These are phyloP conservation scores for Clavulina sp. DNA, from an alignment of 768 basidiomycete genomes.

Conservation along the genomic window DNA sequence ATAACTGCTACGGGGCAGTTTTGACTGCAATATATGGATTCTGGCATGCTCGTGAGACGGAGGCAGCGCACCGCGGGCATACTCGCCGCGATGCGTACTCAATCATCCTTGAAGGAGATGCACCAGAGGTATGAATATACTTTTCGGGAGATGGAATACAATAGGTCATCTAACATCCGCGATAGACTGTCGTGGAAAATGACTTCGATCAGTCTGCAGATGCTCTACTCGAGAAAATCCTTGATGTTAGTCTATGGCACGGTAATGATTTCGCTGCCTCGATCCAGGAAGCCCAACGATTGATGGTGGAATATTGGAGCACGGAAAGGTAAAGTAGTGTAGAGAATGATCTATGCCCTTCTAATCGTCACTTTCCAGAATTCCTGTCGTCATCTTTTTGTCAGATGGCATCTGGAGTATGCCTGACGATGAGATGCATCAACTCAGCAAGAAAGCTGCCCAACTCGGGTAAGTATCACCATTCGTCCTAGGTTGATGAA, in stretches of 20 bases:
- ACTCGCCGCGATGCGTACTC: constrained; percentile 37
- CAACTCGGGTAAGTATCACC: constrained; percentile 27
- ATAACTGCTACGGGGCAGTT: constrained; percentile 42
- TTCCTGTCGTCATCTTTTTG: constrained; percentile 39
- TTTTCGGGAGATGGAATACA: constrained; percentile 10
- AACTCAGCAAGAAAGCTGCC: constrained; percentile 22
- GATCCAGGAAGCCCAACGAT: constrained; percentile 18
- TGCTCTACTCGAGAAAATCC: constrained; percentile 24
- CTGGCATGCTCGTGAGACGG: constrained; percentile 33
- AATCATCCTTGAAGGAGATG: too few relatives aligned
- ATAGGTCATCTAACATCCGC: too few relatives aligned
- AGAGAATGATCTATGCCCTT: too few relatives aligned
- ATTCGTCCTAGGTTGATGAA: constrained; percentile 31
- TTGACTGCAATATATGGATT: constrained; percentile 37
- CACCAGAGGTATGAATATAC: too few relatives aligned
- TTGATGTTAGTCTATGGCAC: constrained; percentile 17
- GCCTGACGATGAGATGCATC: constrained; percentile 31
- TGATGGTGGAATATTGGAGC: constrained; percentile 35
- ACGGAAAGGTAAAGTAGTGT: too few relatives aligned
- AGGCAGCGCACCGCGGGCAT: constrained; percentile 16
- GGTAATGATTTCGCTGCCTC: constrained; percentile 32
- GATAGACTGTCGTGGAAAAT: constrained; percentile 20
- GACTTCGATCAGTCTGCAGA: constrained; percentile 31
- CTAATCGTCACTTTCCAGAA: too few relatives aligned
- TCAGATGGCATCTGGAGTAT: too few relatives aligned